phyloP scores from a whole-genome alignment of 768 basidiomycete species.

The Tricholoma sp. region DNA sequence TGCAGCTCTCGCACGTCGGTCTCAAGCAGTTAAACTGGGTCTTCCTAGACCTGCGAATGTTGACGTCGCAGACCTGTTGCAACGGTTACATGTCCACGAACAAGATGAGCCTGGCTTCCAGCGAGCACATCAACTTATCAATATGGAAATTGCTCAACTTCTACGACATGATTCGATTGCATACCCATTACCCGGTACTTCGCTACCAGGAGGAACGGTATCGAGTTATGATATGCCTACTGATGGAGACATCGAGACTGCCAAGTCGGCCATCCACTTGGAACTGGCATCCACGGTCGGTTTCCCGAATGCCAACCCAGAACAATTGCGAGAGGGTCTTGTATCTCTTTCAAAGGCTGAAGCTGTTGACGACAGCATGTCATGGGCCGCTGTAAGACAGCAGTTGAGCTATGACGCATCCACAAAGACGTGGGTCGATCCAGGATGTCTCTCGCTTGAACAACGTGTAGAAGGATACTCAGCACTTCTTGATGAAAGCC shows the following conservation, averaged over 20 bases:
- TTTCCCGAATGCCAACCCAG: conserved; percentile 76
- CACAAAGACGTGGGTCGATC: conserved; percentile 63
- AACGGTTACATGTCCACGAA: conserved; percentile 50
- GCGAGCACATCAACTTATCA: conserved; percentile 59
- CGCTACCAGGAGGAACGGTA: conserved; percentile 62
- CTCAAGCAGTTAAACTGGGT: conserved; percentile 72
- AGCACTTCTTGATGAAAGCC: conserved; percentile 52
- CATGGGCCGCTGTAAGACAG: conserved; percentile 69
- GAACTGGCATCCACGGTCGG: conserved; percentile 82
- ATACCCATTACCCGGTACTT: conserved; percentile 86
- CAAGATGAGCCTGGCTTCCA: conserved; percentile 35
- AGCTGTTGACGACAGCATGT: conserved; percentile 50
- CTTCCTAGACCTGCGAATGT: conserved; percentile 87
- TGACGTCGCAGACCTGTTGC: conserved; percentile 60
- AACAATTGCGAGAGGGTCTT: conserved; percentile 76
- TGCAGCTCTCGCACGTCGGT: conserved; percentile 76
- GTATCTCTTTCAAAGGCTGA: conserved; percentile 59
- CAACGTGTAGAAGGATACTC: conserved; percentile 62
- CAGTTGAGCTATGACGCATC: conserved; percentile 58
- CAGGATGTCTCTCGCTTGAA: conserved; percentile 48
- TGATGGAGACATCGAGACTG: conserved; percentile 68
- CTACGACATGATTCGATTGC: conserved; percentile 85
- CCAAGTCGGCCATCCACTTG: conserved; percentile 65
- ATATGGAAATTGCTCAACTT: conserved; percentile 72
- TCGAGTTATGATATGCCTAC: conserved; percentile 72